A percentile compares a stretch with the other conserved stretches of the same genome.
These are phyloP conservation scores for Nakazawaea populi DNA, from an alignment of 805 yeast species.

Conservation along the genomic window DNA sequence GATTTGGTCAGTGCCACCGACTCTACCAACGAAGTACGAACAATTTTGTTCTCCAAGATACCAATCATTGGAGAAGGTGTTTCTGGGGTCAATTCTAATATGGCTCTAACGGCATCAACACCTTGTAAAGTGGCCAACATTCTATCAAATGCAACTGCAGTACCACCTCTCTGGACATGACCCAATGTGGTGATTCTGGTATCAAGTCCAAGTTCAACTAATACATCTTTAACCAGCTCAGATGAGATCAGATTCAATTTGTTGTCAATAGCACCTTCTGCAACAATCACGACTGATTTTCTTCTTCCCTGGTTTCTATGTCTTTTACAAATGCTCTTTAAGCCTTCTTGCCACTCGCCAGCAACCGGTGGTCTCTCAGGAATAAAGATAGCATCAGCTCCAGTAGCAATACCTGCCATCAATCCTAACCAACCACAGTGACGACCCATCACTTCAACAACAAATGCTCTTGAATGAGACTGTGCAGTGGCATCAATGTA, in stretches of 20 bases:
- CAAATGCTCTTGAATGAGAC: slow-evolving; percentile 96
- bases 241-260: slow-evolving; percentile 78
- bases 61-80: slow-evolving; percentile 96
- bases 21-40: slow-evolving; percentile 79
- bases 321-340: slow-evolving; percentile 66
- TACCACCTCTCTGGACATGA: slow-evolving; percentile 98
- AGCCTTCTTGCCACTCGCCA: slow-evolving; percentile 72
- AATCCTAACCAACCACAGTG: slow-evolving; percentile 99
- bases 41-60: slow-evolving; percentile 78
- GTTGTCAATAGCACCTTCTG: slow-evolving; percentile 93
- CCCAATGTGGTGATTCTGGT: slow-evolving; percentile 94
- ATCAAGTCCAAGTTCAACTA: slow-evolving; percentile 83
- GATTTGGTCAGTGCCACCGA: slow-evolving; percentile 82
- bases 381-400: slow-evolving; percentile 90
- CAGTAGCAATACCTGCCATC: slow-evolving; percentile 95
- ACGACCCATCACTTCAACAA: slow-evolving; percentile 98
- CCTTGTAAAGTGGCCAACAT: slow-evolving; percentile 92
- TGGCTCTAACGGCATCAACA: slow-evolving; percentile 94
- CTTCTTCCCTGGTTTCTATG: slow-evolving; percentile 88
- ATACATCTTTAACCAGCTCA: slow-evolving; percentile 72
- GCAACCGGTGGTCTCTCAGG: slow-evolving; percentile 89
- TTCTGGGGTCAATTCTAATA: slow-evolving; percentile 78
- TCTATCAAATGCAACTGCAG: slow-evolving; percentile 94
- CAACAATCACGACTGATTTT: slow-evolving; percentile 93
- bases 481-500: slow-evolving; percentile 97